Evolutionary conservation across 805 yeast species (phyloP).

Genomic region (Saccharomycopsis schoenii): DNA sequence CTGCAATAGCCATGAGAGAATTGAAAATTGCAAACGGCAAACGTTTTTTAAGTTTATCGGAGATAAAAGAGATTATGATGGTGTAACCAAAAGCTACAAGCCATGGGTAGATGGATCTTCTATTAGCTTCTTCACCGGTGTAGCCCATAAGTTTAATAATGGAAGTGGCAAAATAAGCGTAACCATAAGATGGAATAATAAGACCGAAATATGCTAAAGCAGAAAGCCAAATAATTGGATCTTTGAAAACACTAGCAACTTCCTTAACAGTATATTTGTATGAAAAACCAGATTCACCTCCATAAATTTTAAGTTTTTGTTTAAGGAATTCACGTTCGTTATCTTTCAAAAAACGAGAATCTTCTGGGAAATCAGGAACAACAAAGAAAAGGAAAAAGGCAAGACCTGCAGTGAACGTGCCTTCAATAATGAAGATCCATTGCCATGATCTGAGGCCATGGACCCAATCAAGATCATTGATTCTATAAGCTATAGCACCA

Average conservation of each 20-base stretch:
- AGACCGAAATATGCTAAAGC: slow-evolving; percentile 56
- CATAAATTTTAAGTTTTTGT: slow-evolving; percentile 47
- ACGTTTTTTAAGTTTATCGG: slow-evolving; percentile 46
- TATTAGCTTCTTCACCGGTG: slow-evolving; percentile 65
- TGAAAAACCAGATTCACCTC: slow-evolving; percentile 42
- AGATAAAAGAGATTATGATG: slow-evolving; percentile 48
- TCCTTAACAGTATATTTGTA: slow-evolving; percentile 37
- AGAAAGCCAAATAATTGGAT: slow-evolving; percentile 45
- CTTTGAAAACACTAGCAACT: slow-evolving; percentile 42
- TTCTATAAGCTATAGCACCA: slow-evolving; percentile 61
- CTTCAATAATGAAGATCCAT: slow-evolving; percentile 45
- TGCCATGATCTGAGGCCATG: slow-evolving; percentile 40
- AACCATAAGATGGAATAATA: slow-evolving; percentile 66
- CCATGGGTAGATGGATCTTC: slow-evolving; percentile 84
- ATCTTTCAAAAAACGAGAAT: slow-evolving; percentile 41
- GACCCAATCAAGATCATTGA: slow-evolving; percentile 39
- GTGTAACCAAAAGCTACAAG: slow-evolving; percentile 60
- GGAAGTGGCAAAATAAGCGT: slow-evolving; percentile 64
- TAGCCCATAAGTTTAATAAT: slow-evolving; percentile 53
- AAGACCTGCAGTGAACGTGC: slow-evolving; percentile 29
- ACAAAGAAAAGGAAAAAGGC: slow-evolving; percentile 33
- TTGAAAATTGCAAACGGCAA: slow-evolving; percentile 31
- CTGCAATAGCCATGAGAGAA: slow-evolving; percentile 35
- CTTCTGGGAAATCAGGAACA: slow-evolving; percentile 67
- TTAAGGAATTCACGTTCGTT: slow-evolving; percentile 48